Base-by-base conservation (phyloP, 2,329 filamentous ascomycete species). In the Hypocreales sp. region DNA sequence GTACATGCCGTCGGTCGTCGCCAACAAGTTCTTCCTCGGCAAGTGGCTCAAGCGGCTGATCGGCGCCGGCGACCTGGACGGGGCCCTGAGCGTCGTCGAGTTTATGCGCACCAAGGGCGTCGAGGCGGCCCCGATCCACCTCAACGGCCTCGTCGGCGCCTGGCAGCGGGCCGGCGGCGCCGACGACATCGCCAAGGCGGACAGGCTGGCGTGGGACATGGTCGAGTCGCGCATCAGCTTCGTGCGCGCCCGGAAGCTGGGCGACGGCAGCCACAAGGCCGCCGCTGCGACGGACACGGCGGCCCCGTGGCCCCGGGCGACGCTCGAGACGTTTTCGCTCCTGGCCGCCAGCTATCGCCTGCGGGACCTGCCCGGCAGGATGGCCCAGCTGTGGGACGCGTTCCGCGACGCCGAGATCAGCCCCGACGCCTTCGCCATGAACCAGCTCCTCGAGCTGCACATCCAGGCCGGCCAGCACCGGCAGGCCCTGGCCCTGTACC, bases 21-120 rank as follows among this genome's bases (percentile, higher is more conserved):
- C 56, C 26, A 90, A 92, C 48, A 74, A 77, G 35, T 87, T 83
- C 51, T 81, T 93, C 50, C 79, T 84, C 38, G 79, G 77, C 19
- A 86, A 82, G 41, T 93, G 84, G 86, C 65, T 92, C 43, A 87
- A 87, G 50, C 72, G 79, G 26, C 67, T 92, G 7, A 79, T 92
- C 30, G 76, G 75, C 11, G 68, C 74, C 31, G 73, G 72, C 3
- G 68, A 83, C 36, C 53, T 80, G 10, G 67, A 79, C 31, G 78
- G 76, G 2, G 81, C 82, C 4, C 62, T 69, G 28, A 68, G 71
- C 33, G 80, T 92, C 7, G 58, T 90, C 16, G 66, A 78, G 10
- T 63, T 84, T 35, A 87, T 92, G 78, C 71, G 74, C 39, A 60
- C 67, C 28, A 70, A 67, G 40, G 72, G 72, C 2, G 66, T 84